Base-by-base conservation (phyloP, 305 asterid species). In the Solanum hybrid region DNA sequence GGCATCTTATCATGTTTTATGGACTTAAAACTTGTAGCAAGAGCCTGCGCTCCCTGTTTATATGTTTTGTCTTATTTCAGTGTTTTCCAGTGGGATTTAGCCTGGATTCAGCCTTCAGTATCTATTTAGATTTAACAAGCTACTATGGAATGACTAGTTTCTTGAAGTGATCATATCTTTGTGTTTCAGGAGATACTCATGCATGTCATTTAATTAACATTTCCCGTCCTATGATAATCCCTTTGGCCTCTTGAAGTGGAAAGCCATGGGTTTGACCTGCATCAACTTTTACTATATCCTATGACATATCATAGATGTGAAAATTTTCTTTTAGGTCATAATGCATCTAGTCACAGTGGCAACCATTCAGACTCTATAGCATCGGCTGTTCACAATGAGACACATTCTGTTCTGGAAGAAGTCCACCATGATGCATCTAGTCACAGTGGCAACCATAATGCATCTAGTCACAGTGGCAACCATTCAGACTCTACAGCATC, bases 381-480 rank as follows among this genome's bases (percentile, higher is more conserved):
- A 66, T 37, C 88, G 27, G 91, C 89, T 90, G 93, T 87, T 91
- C 93, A 89, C 91, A 88, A 91, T 32, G 93, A 94, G 73, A 89
- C 89, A 86, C 94, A 91, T 89, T 17, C 92, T 66, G 89, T 91
- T 78, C 92, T 92, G 88, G 90, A 93, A 85, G 93, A 85, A 93
- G 93, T 90, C 90, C 94, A 91, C 34, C 93, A 90, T 38, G 71
- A 60, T 56, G 71, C 71, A 56, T 60, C 69, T 56, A 56, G 11
- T 17, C 26, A 6, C 69, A 45, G 56, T 42, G 56, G 17, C 56
- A 42, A 42, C 60, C 93, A 88, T 82, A 90, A 94, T 86, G 94
- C 88, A 79, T 93, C 94, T 91, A 88, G 90, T 38, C 88, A n/a
- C 56, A 93, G 92, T 87, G 91, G 91, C 84, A 92, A 94, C 92